Base-by-base conservation (phyloP, 768 basidiomycete genomes). In the Psilocybe subaeruginosa region DNA sequence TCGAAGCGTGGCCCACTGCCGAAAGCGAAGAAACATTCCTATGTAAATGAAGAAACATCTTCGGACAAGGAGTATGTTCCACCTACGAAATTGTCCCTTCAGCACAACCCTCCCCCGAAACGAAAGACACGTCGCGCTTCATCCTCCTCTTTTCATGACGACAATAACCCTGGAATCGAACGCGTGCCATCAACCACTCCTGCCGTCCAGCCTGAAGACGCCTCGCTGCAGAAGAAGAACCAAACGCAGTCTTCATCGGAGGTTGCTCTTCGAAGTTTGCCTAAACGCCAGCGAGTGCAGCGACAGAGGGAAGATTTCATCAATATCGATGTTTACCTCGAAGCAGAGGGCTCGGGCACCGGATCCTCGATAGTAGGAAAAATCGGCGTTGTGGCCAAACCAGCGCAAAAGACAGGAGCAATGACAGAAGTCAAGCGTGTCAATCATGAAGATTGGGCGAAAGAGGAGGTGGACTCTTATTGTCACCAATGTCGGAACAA, bases 401-500 rank as follows among this genome's bases (percentile, higher is more conserved):
- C 54, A 4, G 19, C 39, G 16, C 27, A 4, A 14, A 39, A 55
- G 9, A 8, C 8, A 6, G 8, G 5, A 8, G n/a, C 14, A 8
- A n/a, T 3, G 23, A 17, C 27, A n/a, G 49, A 11, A 47, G 27
- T 31, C 31, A 37, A 41, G 33, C 33, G 33, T 35, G 6, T 35
- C 6, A 7, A 7, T 35, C 6, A 9, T 16, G 41, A 54, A 30
- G 16, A 45, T 6, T 60, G 45, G 43, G 54, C 61, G 3, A 37
- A 27, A 8, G 35, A 45, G 1, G 17, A 47, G 8, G 19, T 4
- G 8, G 16, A 9, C 8, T 31, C 45, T 8, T 64, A 53, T 30
- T 67, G 66, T 51, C 60, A 68, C 54, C 67, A 68, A 35, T 68
- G 67, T 39, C 60, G 68, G 16, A 9, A 17, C 19, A 65, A 58